phyloP scores from a whole-genome alignment of 495 filamentous ascomycete species.

The Hyphodiscus hymeniophilus region DNA sequence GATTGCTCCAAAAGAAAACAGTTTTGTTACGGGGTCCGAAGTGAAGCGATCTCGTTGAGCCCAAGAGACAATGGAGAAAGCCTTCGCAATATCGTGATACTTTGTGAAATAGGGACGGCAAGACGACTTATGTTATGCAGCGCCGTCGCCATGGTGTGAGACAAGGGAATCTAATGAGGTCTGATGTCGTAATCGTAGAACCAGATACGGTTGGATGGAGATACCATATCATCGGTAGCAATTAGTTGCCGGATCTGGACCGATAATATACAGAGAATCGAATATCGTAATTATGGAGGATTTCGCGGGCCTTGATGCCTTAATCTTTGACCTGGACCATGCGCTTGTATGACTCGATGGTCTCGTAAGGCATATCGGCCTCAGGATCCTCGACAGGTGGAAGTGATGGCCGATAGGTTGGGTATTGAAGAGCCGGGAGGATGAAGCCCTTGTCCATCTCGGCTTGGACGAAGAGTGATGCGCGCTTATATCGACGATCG shows the following conservation, averaged over 20 bases:
- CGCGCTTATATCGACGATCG: conserved; percentile 72
- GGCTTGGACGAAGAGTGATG: conserved; percentile 67
- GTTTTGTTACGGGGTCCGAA: not conserved
- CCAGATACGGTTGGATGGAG: conserved; percentile 14
- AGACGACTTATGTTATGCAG: conserved; percentile 1
- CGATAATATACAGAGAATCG: conserved; percentile 26
- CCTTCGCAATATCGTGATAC: not conserved
- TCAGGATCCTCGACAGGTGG: conserved; percentile 15
- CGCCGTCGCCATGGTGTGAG: conserved; percentile 2
- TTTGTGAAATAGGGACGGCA: conserved; percentile 1
- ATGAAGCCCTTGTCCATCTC: conserved; percentile 54
- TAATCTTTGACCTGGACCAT: conserved; percentile 29
- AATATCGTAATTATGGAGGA: conserved; percentile 8
- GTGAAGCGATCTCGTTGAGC: not conserved
- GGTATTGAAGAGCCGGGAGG: conserved; percentile 21
- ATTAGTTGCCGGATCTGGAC: conserved; percentile 14
- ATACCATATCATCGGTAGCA: conserved; percentile 16
- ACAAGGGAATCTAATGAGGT: conserved; percentile 8
- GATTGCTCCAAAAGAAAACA: conserved; percentile 2
- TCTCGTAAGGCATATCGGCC: conserved; percentile 14
- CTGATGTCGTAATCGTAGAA: conserved; percentile 9
- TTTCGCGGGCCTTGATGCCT: not conserved
- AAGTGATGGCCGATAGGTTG: conserved; percentile 11
- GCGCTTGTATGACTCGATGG: conserved; percentile 22
- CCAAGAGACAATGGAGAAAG: not conserved